Base-by-base conservation (phyloP, 1,139 yeast species). In the Saccharomyces pastorianus region DNA sequence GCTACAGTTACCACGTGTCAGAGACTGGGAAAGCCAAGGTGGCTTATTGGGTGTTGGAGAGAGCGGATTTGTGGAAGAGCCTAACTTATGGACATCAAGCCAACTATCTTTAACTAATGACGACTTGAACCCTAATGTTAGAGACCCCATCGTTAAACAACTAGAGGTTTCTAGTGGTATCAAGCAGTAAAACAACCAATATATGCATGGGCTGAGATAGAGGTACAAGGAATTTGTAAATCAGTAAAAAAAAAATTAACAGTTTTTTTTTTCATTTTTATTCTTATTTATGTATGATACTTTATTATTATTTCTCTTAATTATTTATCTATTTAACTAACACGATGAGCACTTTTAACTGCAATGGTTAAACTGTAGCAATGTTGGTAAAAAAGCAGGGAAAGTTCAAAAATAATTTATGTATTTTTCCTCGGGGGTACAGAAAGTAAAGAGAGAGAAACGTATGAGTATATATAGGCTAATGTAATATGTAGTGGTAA, bases 1-100 rank as follows among this genome's bases (percentile, higher is more conserved):
- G 60, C 79, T 91, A 71, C 78, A 77, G 56, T 79, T 93, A 71
- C 82, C 84, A 70, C 85, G 95, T 70, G 83, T 85, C 53, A 67
- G 75, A 50, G 95, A 88, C 67, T 89, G 98, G 95, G 83, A 80
- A 58, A 72, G 73, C 34, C 73, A 74, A 59, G 98, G 97, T 62
- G 96, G 97, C 9, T 81, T 85, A 62, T 85, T 95, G 67, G 96
- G 96, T 56, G 96, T 90, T 61, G 96, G 96, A 58, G 80, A 74
- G 49, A 67, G 73, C 44, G 69, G 76, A 29, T 74, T 77, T 46
- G 67, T 71, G 48, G 71, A 77, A 28, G 79, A 79, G 53, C 62
- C 70, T 46, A 78, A 78, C 46, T 76, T 93, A 64, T 93, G 99
- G 99, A 88, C 96, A 51, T 86, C 84, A 56, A 81, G 79, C 57